A percentile compares a stretch with the other conserved stretches of the same genome.
phyloP scores from a whole-genome alignment of 176 grass and related monocot species.

The Oryza meyeriana region DNA sequence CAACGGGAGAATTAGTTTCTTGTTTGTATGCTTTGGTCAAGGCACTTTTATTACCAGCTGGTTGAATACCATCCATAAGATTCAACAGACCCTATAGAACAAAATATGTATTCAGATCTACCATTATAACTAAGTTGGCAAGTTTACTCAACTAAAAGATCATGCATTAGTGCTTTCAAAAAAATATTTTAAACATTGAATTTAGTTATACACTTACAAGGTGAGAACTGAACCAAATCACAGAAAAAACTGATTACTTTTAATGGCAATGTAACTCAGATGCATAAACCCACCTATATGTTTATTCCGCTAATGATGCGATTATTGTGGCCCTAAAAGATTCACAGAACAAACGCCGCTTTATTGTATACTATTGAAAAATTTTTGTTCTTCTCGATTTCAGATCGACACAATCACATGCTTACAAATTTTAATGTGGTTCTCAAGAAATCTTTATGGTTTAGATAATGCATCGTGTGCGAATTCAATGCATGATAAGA shows the following conservation, averaged over 20 bases:
- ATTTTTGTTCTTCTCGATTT: background rate
- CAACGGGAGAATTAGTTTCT: too few species aligned
- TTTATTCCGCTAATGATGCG: background rate
- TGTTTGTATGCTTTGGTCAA: too few species aligned
- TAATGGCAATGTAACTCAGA: background rate
- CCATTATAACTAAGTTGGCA: background rate
- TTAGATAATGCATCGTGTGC: background rate
- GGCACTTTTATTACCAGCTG: constrained; percentile 75
- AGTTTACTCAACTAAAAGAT: background rate
- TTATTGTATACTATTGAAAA: background rate
- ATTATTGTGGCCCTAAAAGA: constrained; percentile 2
- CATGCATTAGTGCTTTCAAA: constrained; percentile 3
- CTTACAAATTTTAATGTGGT: background rate
- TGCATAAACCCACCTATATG: background rate
- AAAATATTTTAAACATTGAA: background rate
- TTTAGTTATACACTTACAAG: background rate
- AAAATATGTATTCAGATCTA: constrained; percentile 1
- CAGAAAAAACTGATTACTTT: background rate
- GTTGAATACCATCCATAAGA: constrained; percentile 86
- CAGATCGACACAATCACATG: background rate
- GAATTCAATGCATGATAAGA: background rate
- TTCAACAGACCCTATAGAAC: constrained; percentile 57
- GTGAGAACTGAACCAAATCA: background rate
- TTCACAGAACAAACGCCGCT: background rate
- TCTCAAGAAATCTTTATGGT: background rate